Evolutionary conservation across 176 grass and related monocot species (phyloP), one percentile per base, ranked within the genome.

Genomic region (Musa troglodytarum): DNA sequence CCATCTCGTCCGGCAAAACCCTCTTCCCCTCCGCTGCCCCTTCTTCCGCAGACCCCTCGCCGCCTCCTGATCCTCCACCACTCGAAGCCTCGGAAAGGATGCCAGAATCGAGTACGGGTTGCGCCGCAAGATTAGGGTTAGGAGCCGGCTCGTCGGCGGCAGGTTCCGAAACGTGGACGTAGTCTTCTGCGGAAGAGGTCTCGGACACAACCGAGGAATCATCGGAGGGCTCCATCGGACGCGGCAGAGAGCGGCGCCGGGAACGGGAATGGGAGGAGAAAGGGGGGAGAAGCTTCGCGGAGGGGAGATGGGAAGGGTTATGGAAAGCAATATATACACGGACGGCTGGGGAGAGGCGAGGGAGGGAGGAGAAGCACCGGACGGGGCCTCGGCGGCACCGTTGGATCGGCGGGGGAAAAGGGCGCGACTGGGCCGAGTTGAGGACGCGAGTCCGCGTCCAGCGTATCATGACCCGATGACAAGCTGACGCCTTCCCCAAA

Each of bases 1-100:
- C 77, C 63, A 92, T 70, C 80, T 87, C 86, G 74, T 89, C 87
- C 52, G 87, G 87, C 49, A 92, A 84, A 77, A 85, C 82, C 74
- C 66, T 83, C 77, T n/a, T 54, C 82, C 12, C 64, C 28, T 51
- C 67, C 14, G 71, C 19, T 11, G 1, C 80, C 14, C 61, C n/a
- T 24, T 13, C 22, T 24, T 2, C 11, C 17, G 10, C 4, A 8
- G 49, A 14, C 20, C 4, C 20, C 28, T 75, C 55, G 24, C 14
- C 14, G 17, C 28, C 73, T 21, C 26, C 54, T 24, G 34, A 49
- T 9, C 24, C 26, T 49, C 25, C 54, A 11, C 26, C 65, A 52
- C 8, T 12, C 11, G 72, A 77, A 53, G 69, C 85, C 20, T 78
- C 75, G 1, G 52, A 19, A 9, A 49, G 57, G 6, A 82, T 63